Conservation (phyloP, 2,329 filamentous ascomycete genomes). For the Aspergillus texensis region DNA sequence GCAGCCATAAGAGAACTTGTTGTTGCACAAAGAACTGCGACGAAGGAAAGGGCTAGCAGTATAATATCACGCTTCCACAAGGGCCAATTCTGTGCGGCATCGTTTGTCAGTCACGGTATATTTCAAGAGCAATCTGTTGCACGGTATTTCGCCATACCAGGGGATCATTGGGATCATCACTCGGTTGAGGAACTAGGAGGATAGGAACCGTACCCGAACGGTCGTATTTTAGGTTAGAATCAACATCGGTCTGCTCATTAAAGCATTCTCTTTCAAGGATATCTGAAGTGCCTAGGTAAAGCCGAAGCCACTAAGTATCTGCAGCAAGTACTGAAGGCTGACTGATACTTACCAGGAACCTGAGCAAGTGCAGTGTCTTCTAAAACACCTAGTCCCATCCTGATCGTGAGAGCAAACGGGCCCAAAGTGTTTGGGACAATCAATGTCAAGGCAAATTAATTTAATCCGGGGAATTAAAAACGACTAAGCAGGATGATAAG, state of each 20-base stretch:
- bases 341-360: constrained; percentile 68
- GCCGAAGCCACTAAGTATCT: background rate
- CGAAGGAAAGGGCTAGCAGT: constrained; percentile 74
- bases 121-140: background rate
- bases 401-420: constrained; percentile 1
- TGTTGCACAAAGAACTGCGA: constrained; percentile 80
- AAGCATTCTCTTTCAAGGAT: constrained; percentile 64
- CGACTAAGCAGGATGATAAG: background rate
- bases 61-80: constrained; percentile 83
- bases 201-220: constrained; percentile 66
- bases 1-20: constrained; percentile 86
- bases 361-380: constrained; percentile 67
- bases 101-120: background rate
- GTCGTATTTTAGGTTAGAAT: constrained; percentile 70
- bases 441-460: background rate
- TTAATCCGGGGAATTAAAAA: background rate
- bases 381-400: constrained; percentile 73
- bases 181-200: constrained; percentile 87
- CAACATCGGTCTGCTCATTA: constrained; percentile 33
- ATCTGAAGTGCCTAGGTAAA: constrained; percentile 46
- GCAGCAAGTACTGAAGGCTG: background rate
- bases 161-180: constrained; percentile 87
- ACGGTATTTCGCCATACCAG: constrained; percentile 52
- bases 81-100: constrained; percentile 70
- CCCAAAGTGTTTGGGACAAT: background rate